Evolutionary conservation across 805 yeast species (phyloP), one percentile per base, ranked within the genome.

Genomic region (Blastobotrys parvus): DNA sequence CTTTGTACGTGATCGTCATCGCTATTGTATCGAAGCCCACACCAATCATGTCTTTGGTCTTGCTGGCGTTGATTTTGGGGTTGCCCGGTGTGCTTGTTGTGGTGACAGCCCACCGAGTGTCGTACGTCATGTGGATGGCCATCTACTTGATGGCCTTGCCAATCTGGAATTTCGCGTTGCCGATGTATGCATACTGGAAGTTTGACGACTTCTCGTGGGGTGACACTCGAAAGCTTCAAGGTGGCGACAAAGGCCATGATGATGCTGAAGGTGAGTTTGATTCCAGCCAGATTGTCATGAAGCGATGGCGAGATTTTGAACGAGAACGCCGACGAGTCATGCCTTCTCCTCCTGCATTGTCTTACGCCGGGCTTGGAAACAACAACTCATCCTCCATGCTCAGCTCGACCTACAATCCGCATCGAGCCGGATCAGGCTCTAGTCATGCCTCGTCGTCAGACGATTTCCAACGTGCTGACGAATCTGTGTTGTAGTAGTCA

Each of bases 141-240:
- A 71, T 87, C 45, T 89, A 89, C 59, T 62, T 88, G 22, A 0
- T 76, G 17, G 92, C 96, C 1, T 72, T 89, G 47, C 96, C 96
- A n/a, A 71, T 89, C 44, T 89, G 97, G 97, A 89, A 88, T 62
- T 82, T 89, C 56, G 38, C 87, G 4, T 70, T 89, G 42, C 97
- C 97, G 2, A 59, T 78, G 10, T 85, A 89, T 63, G 82, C 95
- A 1, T 89, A 71, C 61, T 89, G 97, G 97, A 88, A 89, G 61
- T 88, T 89, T 64, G 97, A 89, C 62, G 97, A 89, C 60, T 89
- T 89, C 66, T 77, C 88, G 59, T 89, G 97, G 97, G 97, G 97
- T 61, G 96, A 89, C 49, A 88, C 97, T 4, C 75, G 97, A 70
- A 72, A 80, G 18, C 77, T 88, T 39, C 74, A 74, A 20, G 82